Conservation (phyloP, 768 basidiomycete species). For the Phallus indusiatus region DNA sequence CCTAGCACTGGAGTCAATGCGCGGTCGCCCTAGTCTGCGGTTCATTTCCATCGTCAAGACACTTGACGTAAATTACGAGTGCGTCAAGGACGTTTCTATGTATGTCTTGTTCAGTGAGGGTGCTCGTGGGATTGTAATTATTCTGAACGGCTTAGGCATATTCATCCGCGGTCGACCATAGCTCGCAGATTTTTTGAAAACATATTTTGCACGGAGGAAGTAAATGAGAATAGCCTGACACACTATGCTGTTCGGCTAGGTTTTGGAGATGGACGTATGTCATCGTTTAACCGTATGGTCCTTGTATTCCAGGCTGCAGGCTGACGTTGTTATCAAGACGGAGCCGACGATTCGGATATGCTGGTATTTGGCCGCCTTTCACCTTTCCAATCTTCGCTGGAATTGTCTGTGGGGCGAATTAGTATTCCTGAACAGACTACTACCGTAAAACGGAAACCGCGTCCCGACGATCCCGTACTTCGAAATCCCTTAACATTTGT, state of each 20-base stretch:
- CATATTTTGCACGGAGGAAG: conserved; percentile 43
- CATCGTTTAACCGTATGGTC: not conserved
- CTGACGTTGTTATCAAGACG: conserved; percentile 31
- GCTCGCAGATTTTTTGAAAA: conserved; percentile 65
- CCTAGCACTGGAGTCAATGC: conserved; percentile 71
- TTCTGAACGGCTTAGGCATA: conserved; percentile 36
- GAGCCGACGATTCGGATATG: conserved; percentile 61
- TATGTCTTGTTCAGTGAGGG: conserved; percentile 14
- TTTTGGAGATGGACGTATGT: conserved; percentile 57
- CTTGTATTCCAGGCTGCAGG: not conserved
- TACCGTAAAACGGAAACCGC: conserved; percentile 31
- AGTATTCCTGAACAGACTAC: conserved; percentile 29
- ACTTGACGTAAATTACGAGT: conserved; percentile 51
- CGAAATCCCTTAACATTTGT: conserved; percentile 45
- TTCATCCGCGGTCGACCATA: conserved; percentile 56
- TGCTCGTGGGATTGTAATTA: not conserved
- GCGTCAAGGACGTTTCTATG: conserved; percentile 40
- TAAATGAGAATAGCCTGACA: conserved; percentile 30
- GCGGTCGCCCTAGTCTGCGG: conserved; percentile 54
- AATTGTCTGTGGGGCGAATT: conserved; percentile 50
- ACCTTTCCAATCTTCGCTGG: conserved; percentile 22
- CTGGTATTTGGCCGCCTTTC: conserved; percentile 38
- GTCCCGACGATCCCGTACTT: conserved; percentile 75
- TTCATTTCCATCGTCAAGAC: conserved; percentile 47
- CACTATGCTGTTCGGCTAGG: conserved; percentile 56